These are phyloP conservation scores for Magnaporthiopsis rhizophila DNA, from an alignment of 2,329 filamentous ascomycete genomes.

Conservation along the genomic window DNA sequence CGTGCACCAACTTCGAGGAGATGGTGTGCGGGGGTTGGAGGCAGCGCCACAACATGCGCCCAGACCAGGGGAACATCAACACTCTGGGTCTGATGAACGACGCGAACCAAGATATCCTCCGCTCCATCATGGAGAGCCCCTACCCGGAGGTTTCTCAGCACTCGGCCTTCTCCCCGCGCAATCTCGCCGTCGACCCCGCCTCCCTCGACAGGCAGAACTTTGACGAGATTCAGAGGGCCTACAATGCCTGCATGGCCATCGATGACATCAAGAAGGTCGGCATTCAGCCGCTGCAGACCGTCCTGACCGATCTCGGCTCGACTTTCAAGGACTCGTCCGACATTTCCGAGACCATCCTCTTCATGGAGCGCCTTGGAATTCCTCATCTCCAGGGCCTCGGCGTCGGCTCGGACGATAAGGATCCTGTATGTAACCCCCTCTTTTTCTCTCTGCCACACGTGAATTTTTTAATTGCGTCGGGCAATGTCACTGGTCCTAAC, in stretches of 20 bases:
- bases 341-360: slow-evolving; percentile 36
- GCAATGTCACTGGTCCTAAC: slow-evolving; percentile 10
- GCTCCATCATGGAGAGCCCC: slow-evolving; percentile 54
- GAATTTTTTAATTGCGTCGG: slow-evolving; percentile 11
- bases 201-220: slow-evolving; percentile 55
- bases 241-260: slow-evolving; percentile 59
- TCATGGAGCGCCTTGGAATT: slow-evolving; percentile 37
- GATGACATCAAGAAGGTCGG: slow-evolving; percentile 46
- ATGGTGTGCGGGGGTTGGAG: slow-evolving; percentile 62
- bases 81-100: slow-evolving; percentile 55
- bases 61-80: slow-evolving; percentile 54
- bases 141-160: slow-evolving; percentile 33
- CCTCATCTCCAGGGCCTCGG: slow-evolving; percentile 27
- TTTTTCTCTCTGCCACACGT: neutral
- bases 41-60: slow-evolving; percentile 53
- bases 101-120: slow-evolving; percentile 47
- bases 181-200: slow-evolving; percentile 25
- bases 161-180: slow-evolving; percentile 38
- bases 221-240: slow-evolving; percentile 54
- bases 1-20: slow-evolving; percentile 62
- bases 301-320: slow-evolving; percentile 44
- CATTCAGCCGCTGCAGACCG: slow-evolving; percentile 43
- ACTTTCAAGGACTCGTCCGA: slow-evolving; percentile 26
- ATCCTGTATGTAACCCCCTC: slow-evolving; percentile 21
- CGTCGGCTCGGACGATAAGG: slow-evolving; percentile 34